These are phyloP conservation scores for Geranium brycei DNA, from an alignment of 345 rosid genomes.

Conservation along the genomic window DNA sequence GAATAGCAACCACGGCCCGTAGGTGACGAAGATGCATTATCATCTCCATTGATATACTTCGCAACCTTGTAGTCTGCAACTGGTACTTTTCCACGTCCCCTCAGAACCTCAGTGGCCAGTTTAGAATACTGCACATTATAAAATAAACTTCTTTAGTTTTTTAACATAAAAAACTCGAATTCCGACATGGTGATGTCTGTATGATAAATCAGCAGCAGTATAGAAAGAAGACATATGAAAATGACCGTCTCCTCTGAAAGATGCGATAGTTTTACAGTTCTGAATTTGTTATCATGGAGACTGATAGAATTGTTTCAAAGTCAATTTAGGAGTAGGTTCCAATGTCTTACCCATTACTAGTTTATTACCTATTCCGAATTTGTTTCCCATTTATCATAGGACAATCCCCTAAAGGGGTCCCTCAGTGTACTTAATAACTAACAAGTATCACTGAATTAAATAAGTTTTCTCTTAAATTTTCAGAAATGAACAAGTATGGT, in stretches of 20 bases:
- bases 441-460: too few species aligned
- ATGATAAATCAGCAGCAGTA: background rate
- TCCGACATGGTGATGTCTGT: background rate
- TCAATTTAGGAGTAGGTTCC: too few species aligned
- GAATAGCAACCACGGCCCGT: slow-evolving; percentile 72
- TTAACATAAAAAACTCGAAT: background rate
- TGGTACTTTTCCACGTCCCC: slow-evolving; percentile 86
- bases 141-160: background rate
- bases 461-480: too few species aligned
- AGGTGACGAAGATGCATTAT: slow-evolving; percentile 14
- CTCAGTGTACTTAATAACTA: too few species aligned
- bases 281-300: too few species aligned
- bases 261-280: background rate
- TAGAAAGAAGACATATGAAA: background rate
- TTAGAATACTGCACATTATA: slow-evolving; percentile 47
- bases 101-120: slow-evolving; percentile 49
- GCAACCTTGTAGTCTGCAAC: slow-evolving; percentile 91
- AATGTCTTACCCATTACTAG: too few species aligned
- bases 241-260: background rate
- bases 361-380: too few species aligned
- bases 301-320: background rate
- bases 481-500: too few species aligned
- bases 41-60: slow-evolving; percentile 35
- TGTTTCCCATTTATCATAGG: too few species aligned
- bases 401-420: too few species aligned